Percentiles rank a stretch among this genome's conserved stretches.
phyloP scores from a whole-genome alignment of 108 stramenopile genomes.

The Nannochloropsis oceanica region DNA sequence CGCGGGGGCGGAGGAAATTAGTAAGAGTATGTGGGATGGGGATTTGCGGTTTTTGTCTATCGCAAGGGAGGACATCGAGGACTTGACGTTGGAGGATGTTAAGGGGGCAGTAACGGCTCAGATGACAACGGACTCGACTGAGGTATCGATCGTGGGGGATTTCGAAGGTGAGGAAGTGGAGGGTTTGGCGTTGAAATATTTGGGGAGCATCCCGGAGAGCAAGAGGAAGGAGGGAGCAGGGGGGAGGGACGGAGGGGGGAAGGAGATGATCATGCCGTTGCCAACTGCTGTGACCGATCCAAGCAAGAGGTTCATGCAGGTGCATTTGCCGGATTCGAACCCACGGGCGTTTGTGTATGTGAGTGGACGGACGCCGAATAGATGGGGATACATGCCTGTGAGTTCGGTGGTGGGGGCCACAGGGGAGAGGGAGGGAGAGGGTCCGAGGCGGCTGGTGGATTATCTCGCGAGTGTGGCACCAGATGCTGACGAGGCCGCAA shows the following conservation, averaged over 20 bases:
- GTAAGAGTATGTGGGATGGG: conserved; percentile 12
- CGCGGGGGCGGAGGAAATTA: conserved; percentile 21
- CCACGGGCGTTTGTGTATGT: conserved; percentile 89
- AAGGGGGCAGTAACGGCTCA: conserved; percentile 75
- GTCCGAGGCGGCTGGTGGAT: conserved; percentile 22
- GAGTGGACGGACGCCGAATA: conserved; percentile 76
- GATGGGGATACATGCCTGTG: conserved; percentile 61
- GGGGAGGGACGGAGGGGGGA: neutral
- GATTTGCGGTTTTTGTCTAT: conserved; percentile 57
- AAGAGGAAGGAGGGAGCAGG: neutral
- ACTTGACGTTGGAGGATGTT: conserved; percentile 63
- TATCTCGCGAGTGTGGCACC: neutral
- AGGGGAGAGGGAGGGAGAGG: conserved; percentile 45
- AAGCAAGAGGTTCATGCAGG: conserved; percentile 46
- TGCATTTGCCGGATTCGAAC: conserved; percentile 81
- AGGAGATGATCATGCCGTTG: neutral
- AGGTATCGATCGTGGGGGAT: conserved; percentile 87
- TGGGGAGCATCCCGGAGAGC: conserved; percentile 76
- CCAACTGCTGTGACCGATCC: neutral
- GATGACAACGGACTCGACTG: conserved; percentile 60
- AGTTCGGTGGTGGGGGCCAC: conserved; percentile 22
- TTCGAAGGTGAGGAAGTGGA: conserved; percentile 72
- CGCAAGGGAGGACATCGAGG: conserved; percentile 61
- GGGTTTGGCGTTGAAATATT: conserved; percentile 71
- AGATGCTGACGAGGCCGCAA: neutral